These are phyloP conservation scores for Cryptosporidium viatorum DNA, from an alignment of 169 alveolate species.

Conservation along the genomic window DNA sequence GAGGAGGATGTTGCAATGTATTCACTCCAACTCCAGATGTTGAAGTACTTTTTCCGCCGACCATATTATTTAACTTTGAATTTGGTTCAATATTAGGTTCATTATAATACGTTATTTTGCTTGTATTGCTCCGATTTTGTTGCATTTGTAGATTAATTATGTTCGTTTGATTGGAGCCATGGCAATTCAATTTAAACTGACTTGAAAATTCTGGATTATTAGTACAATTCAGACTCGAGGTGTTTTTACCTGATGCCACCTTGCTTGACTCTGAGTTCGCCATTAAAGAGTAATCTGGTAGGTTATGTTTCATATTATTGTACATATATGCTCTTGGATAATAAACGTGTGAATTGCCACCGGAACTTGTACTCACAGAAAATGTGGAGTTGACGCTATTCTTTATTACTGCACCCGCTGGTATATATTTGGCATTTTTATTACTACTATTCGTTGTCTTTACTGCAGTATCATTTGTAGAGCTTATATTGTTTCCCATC, in stretches of 20 bases:
- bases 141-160: not conserved
- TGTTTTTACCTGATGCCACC: not conserved
- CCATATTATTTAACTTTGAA: not conserved
- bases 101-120: constrained; percentile 29
- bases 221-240: not conserved
- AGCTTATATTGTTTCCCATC: not conserved
- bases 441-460: not conserved
- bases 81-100: not conserved
- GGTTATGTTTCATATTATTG: constrained; percentile 1
- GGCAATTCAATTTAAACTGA: not conserved
- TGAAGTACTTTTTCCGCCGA: not conserved
- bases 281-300: not conserved
- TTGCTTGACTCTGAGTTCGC: constrained; percentile 17
- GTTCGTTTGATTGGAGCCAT: not conserved
- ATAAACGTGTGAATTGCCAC: constrained; percentile 34
- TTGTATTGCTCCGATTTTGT: constrained; percentile 4
- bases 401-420: constrained; percentile 24
- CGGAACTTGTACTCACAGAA: constrained; percentile 8
- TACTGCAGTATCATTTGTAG: not conserved
- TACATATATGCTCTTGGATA: constrained; percentile 68
- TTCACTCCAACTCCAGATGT: not conserved
- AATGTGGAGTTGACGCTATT: constrained; percentile 2
- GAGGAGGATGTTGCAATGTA: constrained; percentile 32
- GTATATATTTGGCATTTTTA: not conserved
- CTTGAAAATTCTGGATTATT: not conserved